Evolutionary conservation across 371 early-diverging fungal genomes (phyloP), one percentile per base, ranked within the genome.

Genomic region (Cokeromyces recurvatus): DNA sequence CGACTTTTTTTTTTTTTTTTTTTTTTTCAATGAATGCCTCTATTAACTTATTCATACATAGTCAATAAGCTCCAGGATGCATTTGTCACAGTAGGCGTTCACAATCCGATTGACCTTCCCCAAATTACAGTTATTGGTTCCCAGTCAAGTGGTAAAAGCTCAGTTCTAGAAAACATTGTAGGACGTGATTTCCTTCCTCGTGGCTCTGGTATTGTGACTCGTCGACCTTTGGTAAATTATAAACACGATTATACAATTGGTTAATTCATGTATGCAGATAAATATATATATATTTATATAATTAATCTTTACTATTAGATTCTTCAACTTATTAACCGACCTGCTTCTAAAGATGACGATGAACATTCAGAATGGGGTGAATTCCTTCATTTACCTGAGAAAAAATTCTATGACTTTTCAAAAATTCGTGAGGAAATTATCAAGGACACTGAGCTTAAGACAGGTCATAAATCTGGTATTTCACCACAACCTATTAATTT

Each of bases 91-190:
- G 95, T 94, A n/a, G 94, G 95, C 44, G 95, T 95, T 29, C 80
- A 86, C 46, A 96, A 96, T 65, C 96, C 97, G 4, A 91, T 99
- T 5, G 98, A 99, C 75, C 73, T 99, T 38, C 99, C 99, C 10
- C 99, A 98, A 74, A 97, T 99, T 65, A 90, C 91, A 36, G 99
- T 98, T 35, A 91, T 99, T 63, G 99, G 97, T 31, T 86, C 88
- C n/a, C 97, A 98, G 72, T 91, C 92, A 52, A 88, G 91, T 66
- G 99, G 99, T 35, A 99, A 99, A 75, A 89, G 90, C 64, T 97
- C 98, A 23, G 98, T 99, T 27, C 81, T 99, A 29, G 99, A 99
- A 57, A 98, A 98, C 72, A 94, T 99, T 72, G 95, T 99, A 19
- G 97, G 98, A 20, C 77, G 91, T 50, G 99, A 99, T 69, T 95